phyloP scores from a whole-genome alignment of 2,329 filamentous ascomycete species.

The Rachicladosporium sp. region DNA sequence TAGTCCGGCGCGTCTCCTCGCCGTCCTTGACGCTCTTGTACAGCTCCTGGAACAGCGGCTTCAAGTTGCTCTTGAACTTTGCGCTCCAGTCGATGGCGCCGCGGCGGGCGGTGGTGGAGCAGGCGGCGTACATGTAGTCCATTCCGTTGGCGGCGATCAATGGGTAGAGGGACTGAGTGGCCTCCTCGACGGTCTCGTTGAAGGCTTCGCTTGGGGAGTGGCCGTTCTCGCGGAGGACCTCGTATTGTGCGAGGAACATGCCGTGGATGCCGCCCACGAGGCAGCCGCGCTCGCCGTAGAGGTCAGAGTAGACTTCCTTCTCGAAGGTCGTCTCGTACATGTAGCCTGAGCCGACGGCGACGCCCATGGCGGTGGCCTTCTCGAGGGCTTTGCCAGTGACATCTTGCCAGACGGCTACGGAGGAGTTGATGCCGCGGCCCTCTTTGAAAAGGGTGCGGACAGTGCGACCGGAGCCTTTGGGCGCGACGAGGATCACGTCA shows the following conservation, averaged over 20 bases:
- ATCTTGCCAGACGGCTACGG: constrained; percentile 95
- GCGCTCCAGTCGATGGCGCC: constrained; percentile 98
- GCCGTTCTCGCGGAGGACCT: constrained; percentile 96
- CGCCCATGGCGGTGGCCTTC: constrained; percentile 92
- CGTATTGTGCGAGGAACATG: constrained; percentile 99
- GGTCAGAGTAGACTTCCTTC: constrained; percentile 99
- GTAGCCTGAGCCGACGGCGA: constrained; percentile 94
- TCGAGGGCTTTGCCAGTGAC: constrained; percentile 96
- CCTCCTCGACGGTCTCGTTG: constrained; percentile 99
- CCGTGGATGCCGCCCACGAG: constrained; percentile 99
- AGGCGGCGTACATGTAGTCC: constrained; percentile 99
- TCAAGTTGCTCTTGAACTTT: constrained; percentile 94
- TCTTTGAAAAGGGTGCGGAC: constrained; percentile 98
- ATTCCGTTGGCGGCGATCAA: constrained; percentile 95
- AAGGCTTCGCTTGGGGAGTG: constrained; percentile 97
- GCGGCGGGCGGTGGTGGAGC: constrained; percentile 95
- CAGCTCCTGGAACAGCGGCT: constrained; percentile 96
- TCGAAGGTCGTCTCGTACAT: constrained; percentile 99
- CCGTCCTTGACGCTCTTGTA: constrained; percentile 89
- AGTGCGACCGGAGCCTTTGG: constrained; percentile 97
- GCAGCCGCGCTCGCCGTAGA: constrained; percentile 99
- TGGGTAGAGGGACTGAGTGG: constrained; percentile 94
- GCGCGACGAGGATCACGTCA: constrained; percentile 97
- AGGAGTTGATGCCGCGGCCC: constrained; percentile 99
- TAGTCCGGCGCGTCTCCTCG: constrained; percentile 86